phyloP scores from a whole-genome alignment of 73 alveolate species.

The Uronychia setigera region DNA sequence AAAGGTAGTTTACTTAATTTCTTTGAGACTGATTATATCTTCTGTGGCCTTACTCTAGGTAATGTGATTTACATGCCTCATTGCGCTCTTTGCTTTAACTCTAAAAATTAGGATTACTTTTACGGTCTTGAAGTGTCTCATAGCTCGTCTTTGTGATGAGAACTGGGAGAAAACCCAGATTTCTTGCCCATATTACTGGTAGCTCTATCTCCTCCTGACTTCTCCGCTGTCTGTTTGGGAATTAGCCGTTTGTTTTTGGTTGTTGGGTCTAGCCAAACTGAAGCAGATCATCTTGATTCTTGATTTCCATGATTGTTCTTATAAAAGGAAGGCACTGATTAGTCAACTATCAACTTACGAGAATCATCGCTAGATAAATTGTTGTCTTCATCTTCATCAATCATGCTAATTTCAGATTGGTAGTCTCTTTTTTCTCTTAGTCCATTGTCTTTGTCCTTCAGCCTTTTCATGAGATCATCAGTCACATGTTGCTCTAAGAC shows the following conservation, averaged over 20 bases:
- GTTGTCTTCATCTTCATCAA: not conserved
- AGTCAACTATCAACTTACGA: no score
- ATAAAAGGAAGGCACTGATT: not conserved
- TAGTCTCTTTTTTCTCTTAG: constrained; percentile 9
- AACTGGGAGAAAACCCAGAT: not conserved
- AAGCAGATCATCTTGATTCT: not conserved
- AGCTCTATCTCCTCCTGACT: not conserved
- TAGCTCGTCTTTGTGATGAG: not conserved
- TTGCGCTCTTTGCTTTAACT: constrained; percentile 22
- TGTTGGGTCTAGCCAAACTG: not conserved
- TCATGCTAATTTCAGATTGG: not conserved
- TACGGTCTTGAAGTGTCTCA: not conserved
- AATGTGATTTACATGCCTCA: not conserved
- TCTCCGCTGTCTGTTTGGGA: not conserved
- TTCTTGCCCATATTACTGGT: not conserved
- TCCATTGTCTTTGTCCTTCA: constrained; percentile 44
- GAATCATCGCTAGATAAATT: no score
- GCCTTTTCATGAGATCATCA: constrained; percentile 25
- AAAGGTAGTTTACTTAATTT: not conserved
- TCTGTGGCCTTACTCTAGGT: not conserved
- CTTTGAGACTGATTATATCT: not conserved
- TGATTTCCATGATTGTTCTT: not conserved
- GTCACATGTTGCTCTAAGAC: constrained; percentile 14
- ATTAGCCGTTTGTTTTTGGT: not conserved
- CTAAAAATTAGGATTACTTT: constrained; percentile 15